phyloP scores from a whole-genome alignment of 176 grass and related monocot genomes.

The Oryza officinalis region DNA sequence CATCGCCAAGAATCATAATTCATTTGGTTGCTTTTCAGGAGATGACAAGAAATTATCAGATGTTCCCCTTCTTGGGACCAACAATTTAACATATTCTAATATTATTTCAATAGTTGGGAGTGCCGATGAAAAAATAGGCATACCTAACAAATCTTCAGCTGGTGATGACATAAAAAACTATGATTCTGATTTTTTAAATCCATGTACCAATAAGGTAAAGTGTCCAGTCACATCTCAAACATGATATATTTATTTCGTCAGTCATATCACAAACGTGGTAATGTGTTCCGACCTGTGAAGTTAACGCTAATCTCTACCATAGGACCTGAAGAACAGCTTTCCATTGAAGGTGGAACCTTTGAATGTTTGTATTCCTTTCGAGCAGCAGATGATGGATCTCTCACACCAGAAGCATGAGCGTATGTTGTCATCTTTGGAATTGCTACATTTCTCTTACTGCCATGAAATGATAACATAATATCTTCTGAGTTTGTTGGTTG shows the following conservation, averaged over 20 bases:
- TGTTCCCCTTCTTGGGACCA: conserved; percentile 20
- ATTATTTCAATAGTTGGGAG: conserved; percentile 41
- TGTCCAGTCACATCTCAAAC: not conserved
- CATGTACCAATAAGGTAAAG: conserved; percentile 36
- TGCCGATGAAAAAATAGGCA: conserved; percentile 13
- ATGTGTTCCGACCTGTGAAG: not conserved
- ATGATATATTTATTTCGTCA: conserved; percentile 13
- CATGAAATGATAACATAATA: conserved; percentile 9
- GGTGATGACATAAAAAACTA: conserved; percentile 13
- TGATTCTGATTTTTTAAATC: conserved; percentile 14
- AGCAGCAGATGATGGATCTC: conserved; percentile 44
- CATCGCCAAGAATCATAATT: conserved; percentile 17
- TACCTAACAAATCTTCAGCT: conserved; percentile 27
- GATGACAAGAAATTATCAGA: conserved; percentile 18
- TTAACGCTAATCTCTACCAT: conserved; percentile 12
- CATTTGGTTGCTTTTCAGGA: not conserved
- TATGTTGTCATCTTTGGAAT: conserved; percentile 33
- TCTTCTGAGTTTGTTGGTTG: conserved; percentile 18
- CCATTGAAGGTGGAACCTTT: conserved; percentile 51
- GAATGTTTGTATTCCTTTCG: conserved; percentile 37
- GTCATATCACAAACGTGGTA: not conserved
- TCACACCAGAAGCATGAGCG: conserved; percentile 41
- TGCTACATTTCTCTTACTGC: not conserved
- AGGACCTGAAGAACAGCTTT: conserved; percentile 50
- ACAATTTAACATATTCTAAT: conserved; percentile 39